Evolutionary conservation across 2,329 filamentous ascomycete species (phyloP), one percentile per base, ranked within the genome.

Genomic region (Elsinoe australis): DNA sequence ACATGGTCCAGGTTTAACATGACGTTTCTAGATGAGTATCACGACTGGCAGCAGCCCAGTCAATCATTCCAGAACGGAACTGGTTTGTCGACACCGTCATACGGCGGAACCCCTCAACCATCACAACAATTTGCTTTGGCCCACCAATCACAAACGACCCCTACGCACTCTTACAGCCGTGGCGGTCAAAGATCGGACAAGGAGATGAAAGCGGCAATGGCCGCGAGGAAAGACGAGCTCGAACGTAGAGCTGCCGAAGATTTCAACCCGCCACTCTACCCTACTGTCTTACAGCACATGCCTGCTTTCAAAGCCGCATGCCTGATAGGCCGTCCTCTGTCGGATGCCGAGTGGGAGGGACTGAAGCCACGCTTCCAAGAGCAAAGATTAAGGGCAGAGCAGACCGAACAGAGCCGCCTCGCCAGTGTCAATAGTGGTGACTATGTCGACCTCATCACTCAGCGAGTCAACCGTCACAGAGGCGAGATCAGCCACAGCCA

Each of bases 261-360:
- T 39, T 71, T 90, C 41, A 65, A 80, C 24, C 84, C 84, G 19
- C 82, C 85, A 1, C 68, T 90, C 49, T 67, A 70, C 41, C 66
- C 79, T 31, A 73, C 71, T 54, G 71, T 85, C 33, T 69, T 89
- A 50, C 74, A 74, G 49, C 80, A 83, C 58, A 85, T 87, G 64
- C 75, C 83, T 38, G 80, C 83, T 1, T 90, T 87, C 62, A 78
- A 83, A 59, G 83, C 82, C 29, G 81, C 85, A 22, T 74, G 85
- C 36, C 78, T 85, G 53, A 83, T 87, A 29, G 76, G 77, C 7
- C 73, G 76, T 18, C 80, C 81, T 15, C 68, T 90, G 56, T 80
- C 78, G 54, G 82, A 87, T 51, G 69, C 71, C 48, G 78, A 80
- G 3, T 90, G 85, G 85, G 74, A 78, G 44, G 66, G 82, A 46